Percentiles rank a stretch among this genome's conserved stretches.
Evolutionary conservation across 2,329 filamentous ascomycete species (phyloP).

Genomic region (Hymenotorrendiella dingleyae): DNA sequence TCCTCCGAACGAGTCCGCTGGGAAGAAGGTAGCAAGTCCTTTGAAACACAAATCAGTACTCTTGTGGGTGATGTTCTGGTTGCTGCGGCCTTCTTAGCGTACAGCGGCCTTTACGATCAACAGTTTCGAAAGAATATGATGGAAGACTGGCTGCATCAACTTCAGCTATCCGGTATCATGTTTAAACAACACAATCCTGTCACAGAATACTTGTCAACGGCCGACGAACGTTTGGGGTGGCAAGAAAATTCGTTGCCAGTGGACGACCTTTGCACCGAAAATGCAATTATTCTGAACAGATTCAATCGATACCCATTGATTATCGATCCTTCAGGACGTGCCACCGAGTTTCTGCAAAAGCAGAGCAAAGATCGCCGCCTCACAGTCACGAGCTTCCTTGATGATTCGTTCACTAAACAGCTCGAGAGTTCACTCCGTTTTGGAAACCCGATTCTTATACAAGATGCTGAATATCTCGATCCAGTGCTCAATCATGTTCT

Average conservation of each 20-base stretch:
- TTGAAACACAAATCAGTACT: conserved; percentile 95
- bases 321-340: conserved; percentile 92
- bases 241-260: conserved; percentile 90
- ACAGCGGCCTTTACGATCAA: conserved; percentile 95
- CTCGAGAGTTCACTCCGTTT: conserved; percentile 95
- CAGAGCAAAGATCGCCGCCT: conserved; percentile 90
- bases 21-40: conserved; percentile 97
- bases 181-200: conserved; percentile 93
- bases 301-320: conserved; percentile 99
- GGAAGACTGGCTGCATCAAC: conserved; percentile 94
- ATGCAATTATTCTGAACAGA: conserved; percentile 92
- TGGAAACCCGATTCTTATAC: conserved; percentile 96
- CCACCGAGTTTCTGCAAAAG: conserved; percentile 90
- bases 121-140: conserved; percentile 97
- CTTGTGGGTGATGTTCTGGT: conserved; percentile 93
- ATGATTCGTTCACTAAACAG: conserved; percentile 97
- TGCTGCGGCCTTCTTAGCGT: conserved; percentile 94
- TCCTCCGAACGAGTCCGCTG: conserved; percentile 89
- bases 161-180: conserved; percentile 84
- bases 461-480: conserved; percentile 95
- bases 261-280: conserved; percentile 96
- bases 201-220: conserved; percentile 93
- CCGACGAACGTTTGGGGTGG: conserved; percentile 91
- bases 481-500: conserved; percentile 97
- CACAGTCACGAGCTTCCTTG: conserved; percentile 95